Evolutionary conservation across 1,139 yeast genomes (phyloP).

Genomic region (Maudiozyma humilis): DNA sequence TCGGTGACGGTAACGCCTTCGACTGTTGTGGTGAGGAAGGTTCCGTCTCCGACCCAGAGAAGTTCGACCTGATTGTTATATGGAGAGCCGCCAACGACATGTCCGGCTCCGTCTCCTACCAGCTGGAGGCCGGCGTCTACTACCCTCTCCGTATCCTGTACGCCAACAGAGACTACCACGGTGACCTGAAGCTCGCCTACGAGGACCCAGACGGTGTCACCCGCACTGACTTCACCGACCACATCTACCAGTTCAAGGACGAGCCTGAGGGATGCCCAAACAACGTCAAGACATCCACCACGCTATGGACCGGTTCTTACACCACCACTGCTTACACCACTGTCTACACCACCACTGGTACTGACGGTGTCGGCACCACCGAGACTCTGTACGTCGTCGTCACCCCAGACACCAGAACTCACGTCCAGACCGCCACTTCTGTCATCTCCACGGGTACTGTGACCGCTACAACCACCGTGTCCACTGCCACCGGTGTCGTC

Average conservation of each 20-base stretch:
- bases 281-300: background rate
- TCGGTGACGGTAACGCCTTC: constrained; percentile 23
- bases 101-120: background rate
- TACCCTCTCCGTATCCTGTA: constrained; percentile 2
- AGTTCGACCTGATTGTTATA: background rate
- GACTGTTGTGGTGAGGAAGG: constrained; percentile 20
- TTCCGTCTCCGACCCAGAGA: background rate
- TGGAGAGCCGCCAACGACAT: background rate
- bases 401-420: background rate
- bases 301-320: background rate
- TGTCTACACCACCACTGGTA: constrained; percentile 1
- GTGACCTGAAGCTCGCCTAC: background rate
- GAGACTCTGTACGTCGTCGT: constrained; percentile 3
- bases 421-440: background rate
- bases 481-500: background rate
- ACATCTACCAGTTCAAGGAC: background rate
- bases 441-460: background rate
- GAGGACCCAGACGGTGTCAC: background rate
- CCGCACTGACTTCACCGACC: background rate
- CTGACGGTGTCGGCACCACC: constrained; percentile 2
- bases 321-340: background rate
- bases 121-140: background rate
- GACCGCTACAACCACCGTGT: background rate
- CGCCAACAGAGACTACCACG: background rate
- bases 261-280: background rate